Evolutionary conservation across 352 stramenopile genomes (phyloP).

Genomic region (Phytophthora sp.): DNA sequence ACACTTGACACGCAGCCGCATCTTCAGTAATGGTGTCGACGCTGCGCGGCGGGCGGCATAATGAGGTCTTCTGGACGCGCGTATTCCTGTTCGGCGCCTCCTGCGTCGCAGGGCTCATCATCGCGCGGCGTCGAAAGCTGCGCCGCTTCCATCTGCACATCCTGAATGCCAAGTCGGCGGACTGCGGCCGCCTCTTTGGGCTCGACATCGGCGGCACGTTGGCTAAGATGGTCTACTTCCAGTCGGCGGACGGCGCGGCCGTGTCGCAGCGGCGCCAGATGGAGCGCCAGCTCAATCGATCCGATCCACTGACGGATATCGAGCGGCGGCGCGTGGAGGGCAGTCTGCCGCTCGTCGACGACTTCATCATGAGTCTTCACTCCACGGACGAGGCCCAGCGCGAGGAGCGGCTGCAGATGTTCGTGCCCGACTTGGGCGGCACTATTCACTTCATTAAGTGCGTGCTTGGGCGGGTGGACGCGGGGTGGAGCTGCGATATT

Average conservation of each 20-base stretch:
- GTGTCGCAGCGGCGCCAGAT: constrained; percentile 38
- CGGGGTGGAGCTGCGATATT: background rate
- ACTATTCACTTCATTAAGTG: constrained; percentile 95
- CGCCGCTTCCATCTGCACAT: constrained; percentile 74
- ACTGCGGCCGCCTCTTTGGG: constrained; percentile 83
- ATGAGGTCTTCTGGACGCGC: constrained; percentile 70
- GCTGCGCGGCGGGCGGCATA: constrained; percentile 31
- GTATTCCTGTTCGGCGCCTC: constrained; percentile 76
- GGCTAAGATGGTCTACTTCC: constrained; percentile 94
- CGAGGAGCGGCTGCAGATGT: constrained; percentile 67
- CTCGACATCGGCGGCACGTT: constrained; percentile 94
- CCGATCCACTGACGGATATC: constrained; percentile 13
- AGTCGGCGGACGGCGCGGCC: constrained; percentile 56
- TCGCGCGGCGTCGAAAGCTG: constrained; percentile 74
- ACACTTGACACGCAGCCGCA: too few species aligned
- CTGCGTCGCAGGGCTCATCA: constrained; percentile 69
- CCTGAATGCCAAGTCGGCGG: constrained; percentile 66
- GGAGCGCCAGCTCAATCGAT: constrained; percentile 34
- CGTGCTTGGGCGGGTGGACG: constrained; percentile 5
- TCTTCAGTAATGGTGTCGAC: too few species aligned
- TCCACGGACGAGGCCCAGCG: constrained; percentile 53
- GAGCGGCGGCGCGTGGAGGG: constrained; percentile 41
- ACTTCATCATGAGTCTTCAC: constrained; percentile 55
- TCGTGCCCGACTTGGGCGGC: constrained; percentile 82
- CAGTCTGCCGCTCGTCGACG: constrained; percentile 60